Evolutionary conservation across 1,284 basidiomycete species (phyloP), one percentile per base, ranked within the genome.

Genomic region (Austroboletus niveus): DNA sequence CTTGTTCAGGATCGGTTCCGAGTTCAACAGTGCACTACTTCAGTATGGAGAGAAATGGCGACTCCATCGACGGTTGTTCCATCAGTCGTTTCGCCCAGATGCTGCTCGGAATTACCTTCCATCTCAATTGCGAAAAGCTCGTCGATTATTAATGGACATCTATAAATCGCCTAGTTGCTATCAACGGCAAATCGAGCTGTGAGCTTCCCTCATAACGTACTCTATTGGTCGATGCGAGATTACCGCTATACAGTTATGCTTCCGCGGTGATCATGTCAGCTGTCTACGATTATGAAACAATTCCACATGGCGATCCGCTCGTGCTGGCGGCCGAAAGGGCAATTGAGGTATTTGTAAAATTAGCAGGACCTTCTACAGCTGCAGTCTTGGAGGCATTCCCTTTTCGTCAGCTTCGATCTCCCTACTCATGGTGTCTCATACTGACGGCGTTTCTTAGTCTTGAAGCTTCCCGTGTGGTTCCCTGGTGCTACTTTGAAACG

Each of bases 261-360:
- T 69, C 68, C 15, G 60, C 62, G 15, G 52, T 66, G 34, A 70
- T 66, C 50, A 70, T 66, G 65, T 69, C 65, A n/a, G 57, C 47
- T 27, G 65, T 70, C n/a, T 66, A 66, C 38, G 65, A 68, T 43
- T 70, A 66, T 48, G 67, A 70, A 48, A 68, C 67, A 8, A 36
- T 50, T 47, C 59, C 57, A 17, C 48, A 60, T 17, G 55, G 58
- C 31, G 65, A 66, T 53, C 65, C 65, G 1, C 60, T 66, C 15
- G 56, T 66, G 20, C 48, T 64, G 39, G 55, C 60, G 8, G 68
- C 67, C n/a, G 68, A 66, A 50, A 66, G 35, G 43, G 68, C 68
- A 31, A 66, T 66, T 7, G 47, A 56, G 14, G 60, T 43, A 10
- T 66, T 69, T 41, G 42, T 68, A 3, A 54, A 65, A 41, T 38